Base-by-base conservation (phyloP, 768 basidiomycete genomes). In the Tylopilus sp. region DNA sequence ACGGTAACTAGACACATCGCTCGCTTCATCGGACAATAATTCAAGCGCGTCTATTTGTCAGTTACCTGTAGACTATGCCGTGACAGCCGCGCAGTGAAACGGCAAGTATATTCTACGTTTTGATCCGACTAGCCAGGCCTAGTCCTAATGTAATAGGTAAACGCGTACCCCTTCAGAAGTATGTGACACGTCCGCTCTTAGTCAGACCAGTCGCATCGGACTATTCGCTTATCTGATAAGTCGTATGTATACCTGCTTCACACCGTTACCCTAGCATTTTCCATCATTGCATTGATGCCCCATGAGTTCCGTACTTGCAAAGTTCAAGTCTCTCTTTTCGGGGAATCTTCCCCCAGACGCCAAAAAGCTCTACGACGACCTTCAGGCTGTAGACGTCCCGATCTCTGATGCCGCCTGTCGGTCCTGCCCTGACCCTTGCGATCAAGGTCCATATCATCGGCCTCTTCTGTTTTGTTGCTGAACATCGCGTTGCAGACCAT, bases 361-460 rank as follows among this genome's bases (percentile, higher is more conserved):
- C 41, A 71, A 75, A 51, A 63, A 70, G 31, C 69, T 81, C 17
- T 72, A 73, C 30, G 69, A 74, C 8, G 73, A 80, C 42, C 78
- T 95, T 47, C 72, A 75, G 47, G 75, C 76, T 8, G 79, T 76
- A 3, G 68, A 73, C 30, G 76, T 93, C 25, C 90, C 91, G 7
- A 75, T 89, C 30, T 78, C 85, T 5, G 69, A 74, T 10, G 82
- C 77, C 1, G 81, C 83, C 62, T 94, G 91, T 71, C 77, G 83
- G 48, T 76, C 75, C 23, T 95, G 92, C 64, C 75, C 83, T 17
- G 79, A 88, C 63, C 88, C 88, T 39, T 92, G 90, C 61, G 85
- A 88, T 63, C 76, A 83, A 63, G 87, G 87, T 79, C 49, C 55
- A 60, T 48, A 40, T 23, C 30, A 17, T 47, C 21, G 30, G 42